Evolutionary conservation across 140 eudicot genomes (phyloP).

Genomic region (Bidens hawaiensis): DNA sequence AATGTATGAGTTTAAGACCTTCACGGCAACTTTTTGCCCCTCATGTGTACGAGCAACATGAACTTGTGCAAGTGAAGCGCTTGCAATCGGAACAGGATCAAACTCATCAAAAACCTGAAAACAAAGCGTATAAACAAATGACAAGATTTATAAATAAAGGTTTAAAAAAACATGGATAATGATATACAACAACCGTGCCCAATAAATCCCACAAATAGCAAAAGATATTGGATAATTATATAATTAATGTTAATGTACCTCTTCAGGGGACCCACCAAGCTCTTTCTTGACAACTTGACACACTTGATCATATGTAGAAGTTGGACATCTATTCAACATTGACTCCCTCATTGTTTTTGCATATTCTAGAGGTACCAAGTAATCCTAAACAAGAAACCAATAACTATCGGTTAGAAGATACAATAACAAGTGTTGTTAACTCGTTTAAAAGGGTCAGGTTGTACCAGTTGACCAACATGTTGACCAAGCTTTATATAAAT

Average conservation of each 20-base stretch:
- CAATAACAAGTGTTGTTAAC: not conserved
- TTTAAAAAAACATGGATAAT: not conserved
- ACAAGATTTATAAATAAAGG: not conserved
- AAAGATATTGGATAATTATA: not conserved
- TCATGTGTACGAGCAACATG: slow-evolving; percentile 76
- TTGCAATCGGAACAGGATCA: slow-evolving; percentile 89
- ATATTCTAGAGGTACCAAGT: slow-evolving; percentile 80
- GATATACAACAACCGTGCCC: no score
- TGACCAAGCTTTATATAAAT: slow-evolving; percentile 95
- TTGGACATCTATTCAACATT: slow-evolving; percentile 85
- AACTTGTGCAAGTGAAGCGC: slow-evolving; percentile 98
- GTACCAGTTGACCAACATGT: slow-evolving; percentile 89
- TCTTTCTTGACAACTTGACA: slow-evolving; percentile 80
- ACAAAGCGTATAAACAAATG: slow-evolving; percentile 14
- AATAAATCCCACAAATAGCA: no score
- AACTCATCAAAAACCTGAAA: slow-evolving; percentile 68
- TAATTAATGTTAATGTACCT: slow-evolving; percentile 37
- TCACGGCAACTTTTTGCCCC: slow-evolving; percentile 92
- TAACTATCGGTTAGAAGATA: slow-evolving; percentile 2
- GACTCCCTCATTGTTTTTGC: slow-evolving; percentile 78
- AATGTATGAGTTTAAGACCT: slow-evolving; percentile 41
- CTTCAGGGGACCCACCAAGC: slow-evolving; percentile 87
- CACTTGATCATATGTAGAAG: slow-evolving; percentile 85
- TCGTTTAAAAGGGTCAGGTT: not conserved
- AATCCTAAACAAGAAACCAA: slow-evolving; percentile 48